phyloP scores from a whole-genome alignment of 495 filamentous ascomycete species.

The Articulospora tetracladia region DNA sequence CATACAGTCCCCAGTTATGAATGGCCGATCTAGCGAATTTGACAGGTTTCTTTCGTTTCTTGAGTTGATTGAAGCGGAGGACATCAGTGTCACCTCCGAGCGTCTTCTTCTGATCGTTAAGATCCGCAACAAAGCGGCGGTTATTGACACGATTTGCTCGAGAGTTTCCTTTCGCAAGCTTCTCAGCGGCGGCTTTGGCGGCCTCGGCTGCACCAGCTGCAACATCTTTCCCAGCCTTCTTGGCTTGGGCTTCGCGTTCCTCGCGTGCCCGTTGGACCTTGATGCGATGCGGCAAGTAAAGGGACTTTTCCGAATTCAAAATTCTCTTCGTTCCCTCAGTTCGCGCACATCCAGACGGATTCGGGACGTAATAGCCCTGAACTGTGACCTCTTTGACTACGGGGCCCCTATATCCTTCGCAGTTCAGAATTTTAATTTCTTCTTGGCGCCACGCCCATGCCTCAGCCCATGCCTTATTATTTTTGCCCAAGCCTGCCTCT shows the following conservation, averaged over 20 bases:
- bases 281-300: slow-evolving; percentile 96
- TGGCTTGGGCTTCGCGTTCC: slow-evolving; percentile 77
- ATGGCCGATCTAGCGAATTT: slow-evolving; percentile 97
- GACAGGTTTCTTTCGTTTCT: slow-evolving; percentile 98
- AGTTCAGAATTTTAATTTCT: slow-evolving; percentile 81
- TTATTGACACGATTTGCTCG: slow-evolving; percentile 93
- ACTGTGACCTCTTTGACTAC: slow-evolving; percentile 42
- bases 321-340: slow-evolving; percentile 95
- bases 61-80: slow-evolving; percentile 96
- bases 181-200: slow-evolving; percentile 73
- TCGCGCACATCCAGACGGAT: slow-evolving; percentile 76
- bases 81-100: slow-evolving; percentile 82
- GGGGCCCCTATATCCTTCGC: slow-evolving; percentile 15
- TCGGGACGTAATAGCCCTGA: slow-evolving; percentile 87
- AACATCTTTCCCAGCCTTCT: slow-evolving; percentile 62
- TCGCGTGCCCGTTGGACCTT: slow-evolving; percentile 87
- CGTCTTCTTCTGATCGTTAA: slow-evolving; percentile 88
- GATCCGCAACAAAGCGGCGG: slow-evolving; percentile 86
- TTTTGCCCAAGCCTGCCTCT: slow-evolving; percentile 26
- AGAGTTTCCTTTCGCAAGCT: slow-evolving; percentile 73
- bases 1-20: slow-evolving; percentile 97
- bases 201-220: slow-evolving; percentile 63
- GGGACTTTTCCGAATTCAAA: slow-evolving; percentile 92
- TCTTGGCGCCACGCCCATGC: slow-evolving; percentile 91
- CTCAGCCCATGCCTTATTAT: slow-evolving; percentile 39